Evolutionary conservation across 805 yeast genomes (phyloP), one percentile per base, ranked within the genome.

Genomic region (Cyberlindnera xishuangbannaensis): DNA sequence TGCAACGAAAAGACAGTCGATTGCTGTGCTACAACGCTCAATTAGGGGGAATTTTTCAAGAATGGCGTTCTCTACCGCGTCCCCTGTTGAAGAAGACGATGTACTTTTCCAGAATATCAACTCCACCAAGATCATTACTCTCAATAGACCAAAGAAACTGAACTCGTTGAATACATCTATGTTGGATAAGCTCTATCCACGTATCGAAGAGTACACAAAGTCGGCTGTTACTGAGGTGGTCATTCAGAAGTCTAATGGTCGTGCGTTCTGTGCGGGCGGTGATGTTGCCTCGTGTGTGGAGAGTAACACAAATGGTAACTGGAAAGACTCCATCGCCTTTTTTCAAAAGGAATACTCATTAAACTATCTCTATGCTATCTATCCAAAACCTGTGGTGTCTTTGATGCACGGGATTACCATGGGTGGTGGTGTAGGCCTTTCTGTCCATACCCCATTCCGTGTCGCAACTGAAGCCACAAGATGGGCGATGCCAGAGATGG

Each of bases 401-500:
- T 51, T 86, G 24, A 79, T 83, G 76, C 80, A 92, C 53, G 97
- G 97, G 15, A 84, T 90, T 48, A 85, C 90, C 18, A 86, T 92
- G 95, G 98, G 97, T 35, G 97, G 97, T 33, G 97, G 97, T 48
- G 95, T 87, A 27, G 97, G 98, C 5, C 64, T 92, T 28, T 70
- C 90, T 1, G 81, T 85, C 26, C 97, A 92, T 60, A 80, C 85
- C 10, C 90, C 96, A 4, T 90, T 90, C 67, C 76, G 97, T 53
- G 65, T 92, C 24, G 95, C 94, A n/a, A 83, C 95, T 26, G 97
- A 90, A 50, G 72, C 74, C 49, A 88, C 97, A 9, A 71, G 79
- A 55, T 73, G 87, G 63, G 95, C 97, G 41, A 92, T 92, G 98
- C 97, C 98, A 7, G 97, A 92, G 61, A 83, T 94, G 69, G 87